phyloP scores from a whole-genome alignment of 148 eudicot genomes.

The Chenopodium formosanum region DNA sequence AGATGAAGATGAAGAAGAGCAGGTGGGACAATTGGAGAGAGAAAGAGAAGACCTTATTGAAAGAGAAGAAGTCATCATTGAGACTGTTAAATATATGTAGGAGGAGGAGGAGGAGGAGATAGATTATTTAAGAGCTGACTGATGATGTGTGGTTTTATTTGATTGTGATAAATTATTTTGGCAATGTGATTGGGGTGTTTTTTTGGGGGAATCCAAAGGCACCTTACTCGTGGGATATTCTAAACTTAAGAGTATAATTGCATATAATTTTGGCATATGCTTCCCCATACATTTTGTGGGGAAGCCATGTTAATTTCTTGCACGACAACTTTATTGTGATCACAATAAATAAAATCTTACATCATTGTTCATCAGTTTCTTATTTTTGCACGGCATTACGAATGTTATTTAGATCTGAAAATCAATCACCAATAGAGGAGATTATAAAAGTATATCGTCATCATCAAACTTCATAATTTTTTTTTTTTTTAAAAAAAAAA shows the following conservation, averaged over 20 bases:
- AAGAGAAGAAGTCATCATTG: slow-evolving; percentile 35
- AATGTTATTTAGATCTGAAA: too few relatives aligned
- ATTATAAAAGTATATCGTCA: too few relatives aligned
- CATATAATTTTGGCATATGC: slow-evolving; percentile 4
- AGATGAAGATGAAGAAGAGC: slow-evolving; percentile 12
- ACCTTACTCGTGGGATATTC: neutral
- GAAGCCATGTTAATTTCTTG: neutral
- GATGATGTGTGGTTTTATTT: neutral
- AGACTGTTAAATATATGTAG: neutral
- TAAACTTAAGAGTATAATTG: neutral
- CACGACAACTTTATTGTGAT: neutral
- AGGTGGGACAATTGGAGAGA: slow-evolving; percentile 11
- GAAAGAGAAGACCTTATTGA: slow-evolving; percentile 41
- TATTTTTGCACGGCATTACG: too few relatives aligned
- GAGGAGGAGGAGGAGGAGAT: neutral
- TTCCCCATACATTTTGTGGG: neutral
- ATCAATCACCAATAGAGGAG: too few relatives aligned
- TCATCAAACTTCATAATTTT: too few relatives aligned
- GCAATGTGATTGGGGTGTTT: neutral
- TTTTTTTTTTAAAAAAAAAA: too few relatives aligned
- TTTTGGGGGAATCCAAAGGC: neutral
- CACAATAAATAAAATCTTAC: neutral
- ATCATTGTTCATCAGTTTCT: too few relatives aligned
- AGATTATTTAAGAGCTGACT: neutral
- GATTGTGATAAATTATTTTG: neutral